Evolutionary conservation across 306 rosid genomes (phyloP).

Genomic region (Cucurbita ficifolia): DNA sequence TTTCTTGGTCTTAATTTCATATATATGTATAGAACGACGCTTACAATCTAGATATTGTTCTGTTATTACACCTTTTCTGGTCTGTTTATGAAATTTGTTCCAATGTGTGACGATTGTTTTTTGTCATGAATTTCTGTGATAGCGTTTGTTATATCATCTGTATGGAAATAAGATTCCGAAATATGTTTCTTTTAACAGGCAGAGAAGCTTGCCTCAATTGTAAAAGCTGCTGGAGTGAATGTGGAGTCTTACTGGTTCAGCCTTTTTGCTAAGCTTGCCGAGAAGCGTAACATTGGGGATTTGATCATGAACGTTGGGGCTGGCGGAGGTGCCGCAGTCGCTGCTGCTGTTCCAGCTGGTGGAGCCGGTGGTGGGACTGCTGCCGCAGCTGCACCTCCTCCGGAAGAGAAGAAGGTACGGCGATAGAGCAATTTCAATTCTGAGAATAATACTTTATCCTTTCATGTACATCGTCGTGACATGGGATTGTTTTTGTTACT

Average conservation of each 20-base stretch:
- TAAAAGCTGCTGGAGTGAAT: constrained; percentile 37
- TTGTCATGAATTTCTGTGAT: neutral
- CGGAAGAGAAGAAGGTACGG: constrained; percentile 63
- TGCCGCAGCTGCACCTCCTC: constrained; percentile 41
- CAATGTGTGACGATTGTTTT: neutral
- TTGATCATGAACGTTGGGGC: constrained; percentile 52
- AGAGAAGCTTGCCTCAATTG: constrained; percentile 47
- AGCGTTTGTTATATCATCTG: neutral
- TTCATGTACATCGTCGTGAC: neutral
- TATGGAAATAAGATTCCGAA: neutral
- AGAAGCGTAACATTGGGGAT: constrained; percentile 48
- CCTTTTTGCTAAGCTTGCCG: constrained; percentile 65
- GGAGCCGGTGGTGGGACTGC: constrained; percentile 24
- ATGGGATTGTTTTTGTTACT: neutral
- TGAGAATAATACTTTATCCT: too few relatives aligned
- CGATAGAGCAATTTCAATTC: neutral
- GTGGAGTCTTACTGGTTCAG: constrained; percentile 57
- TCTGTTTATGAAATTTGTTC: neutral
- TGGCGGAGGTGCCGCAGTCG: constrained; percentile 43
- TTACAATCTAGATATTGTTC: neutral
- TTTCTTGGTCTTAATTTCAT: neutral
- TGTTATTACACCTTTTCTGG: neutral
- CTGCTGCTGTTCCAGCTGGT: constrained; percentile 33
- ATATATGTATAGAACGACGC: neutral
- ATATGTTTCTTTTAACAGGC: constrained; percentile 22